Percentiles rank a stretch among this genome's conserved stretches.
Conservation (phyloP, 352 stramenopile species). For the Pythium biforme region DNA sequence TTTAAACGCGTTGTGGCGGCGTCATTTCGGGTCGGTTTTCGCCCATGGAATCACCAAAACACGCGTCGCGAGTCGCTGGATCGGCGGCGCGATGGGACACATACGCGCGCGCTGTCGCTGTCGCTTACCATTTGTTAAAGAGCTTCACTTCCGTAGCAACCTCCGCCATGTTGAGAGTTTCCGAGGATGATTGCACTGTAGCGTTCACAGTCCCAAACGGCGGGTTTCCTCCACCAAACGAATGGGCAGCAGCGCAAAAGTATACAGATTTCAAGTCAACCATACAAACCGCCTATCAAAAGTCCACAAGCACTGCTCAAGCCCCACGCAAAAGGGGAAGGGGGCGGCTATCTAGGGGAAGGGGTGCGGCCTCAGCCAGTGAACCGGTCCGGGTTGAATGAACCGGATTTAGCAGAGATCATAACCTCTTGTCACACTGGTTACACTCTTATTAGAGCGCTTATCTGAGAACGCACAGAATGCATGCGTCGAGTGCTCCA, state of each 20-base stretch:
- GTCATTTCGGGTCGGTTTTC: slow-evolving; percentile 21
- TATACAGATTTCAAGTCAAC: slow-evolving; percentile 60
- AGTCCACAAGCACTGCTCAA: neutral
- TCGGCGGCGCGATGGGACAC: slow-evolving; percentile 8
- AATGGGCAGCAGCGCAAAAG: slow-evolving; percentile 75
- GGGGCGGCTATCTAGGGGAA: slow-evolving; percentile 16
- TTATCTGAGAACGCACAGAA: slow-evolving; percentile 13
- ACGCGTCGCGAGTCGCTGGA: slow-evolving; percentile 1
- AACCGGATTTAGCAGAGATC: slow-evolving; percentile 9
- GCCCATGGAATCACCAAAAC: neutral
- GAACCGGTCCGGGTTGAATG: slow-evolving; percentile 21
- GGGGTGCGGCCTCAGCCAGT: slow-evolving; percentile 24
- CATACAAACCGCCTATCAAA: slow-evolving; percentile 49
- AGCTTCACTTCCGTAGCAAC: slow-evolving; percentile 93
- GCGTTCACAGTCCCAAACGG: slow-evolving; percentile 15
- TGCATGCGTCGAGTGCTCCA: neutral
- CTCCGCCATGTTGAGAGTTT: slow-evolving; percentile 92
- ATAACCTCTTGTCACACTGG: neutral
- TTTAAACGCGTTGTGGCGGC: slow-evolving; percentile 1
- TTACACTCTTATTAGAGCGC: slow-evolving; percentile 20
- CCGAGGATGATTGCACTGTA: slow-evolving; percentile 73
- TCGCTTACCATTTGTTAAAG: slow-evolving; percentile 93
- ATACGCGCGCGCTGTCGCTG: slow-evolving; percentile 5
- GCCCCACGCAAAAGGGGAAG: slow-evolving; percentile 10
- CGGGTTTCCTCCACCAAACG: slow-evolving; percentile 51